A percentile compares a stretch with the other conserved stretches of the same genome.
Evolutionary conservation across 257 asterid genomes (phyloP).

Genomic region (Lycium barbarum): DNA sequence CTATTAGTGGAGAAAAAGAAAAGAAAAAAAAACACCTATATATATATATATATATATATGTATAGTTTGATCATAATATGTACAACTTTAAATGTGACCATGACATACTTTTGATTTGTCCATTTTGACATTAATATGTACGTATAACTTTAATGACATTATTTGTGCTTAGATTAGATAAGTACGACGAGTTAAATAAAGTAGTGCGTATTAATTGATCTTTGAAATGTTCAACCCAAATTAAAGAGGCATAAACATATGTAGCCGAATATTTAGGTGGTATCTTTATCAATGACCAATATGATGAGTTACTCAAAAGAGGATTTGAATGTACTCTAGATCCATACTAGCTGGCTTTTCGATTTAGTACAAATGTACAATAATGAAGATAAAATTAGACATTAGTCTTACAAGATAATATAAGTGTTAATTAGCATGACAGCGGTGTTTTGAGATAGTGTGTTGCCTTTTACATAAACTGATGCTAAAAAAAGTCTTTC

Average conservation of each 20-base stretch:
- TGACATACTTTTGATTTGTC: neutral
- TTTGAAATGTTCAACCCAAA: slow-evolving; percentile 14
- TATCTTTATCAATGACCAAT: neutral
- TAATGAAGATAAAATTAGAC: neutral
- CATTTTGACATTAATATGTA: neutral
- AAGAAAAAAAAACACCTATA: neutral
- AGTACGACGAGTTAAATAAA: neutral
- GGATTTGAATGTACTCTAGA: neutral
- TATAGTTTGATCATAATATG: neutral
- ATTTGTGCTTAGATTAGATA: neutral
- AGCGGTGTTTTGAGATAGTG: neutral
- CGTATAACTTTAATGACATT: neutral
- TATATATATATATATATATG: neutral
- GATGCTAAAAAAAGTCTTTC: neutral
- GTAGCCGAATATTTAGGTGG: neutral
- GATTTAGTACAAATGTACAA: neutral
- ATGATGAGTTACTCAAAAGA: neutral
- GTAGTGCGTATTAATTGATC: slow-evolving; percentile 5
- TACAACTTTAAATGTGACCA: neutral
- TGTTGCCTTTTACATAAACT: neutral
- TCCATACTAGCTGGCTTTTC: neutral
- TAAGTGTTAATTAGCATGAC: neutral
- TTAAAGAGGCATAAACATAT: neutral
- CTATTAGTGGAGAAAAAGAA: neutral
- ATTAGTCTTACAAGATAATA: neutral